Percentiles rank a stretch among this genome's conserved stretches.
These are phyloP conservation scores for Phytophthora citricola DNA, from an alignment of 352 stramenopile species.

Conservation along the genomic window DNA sequence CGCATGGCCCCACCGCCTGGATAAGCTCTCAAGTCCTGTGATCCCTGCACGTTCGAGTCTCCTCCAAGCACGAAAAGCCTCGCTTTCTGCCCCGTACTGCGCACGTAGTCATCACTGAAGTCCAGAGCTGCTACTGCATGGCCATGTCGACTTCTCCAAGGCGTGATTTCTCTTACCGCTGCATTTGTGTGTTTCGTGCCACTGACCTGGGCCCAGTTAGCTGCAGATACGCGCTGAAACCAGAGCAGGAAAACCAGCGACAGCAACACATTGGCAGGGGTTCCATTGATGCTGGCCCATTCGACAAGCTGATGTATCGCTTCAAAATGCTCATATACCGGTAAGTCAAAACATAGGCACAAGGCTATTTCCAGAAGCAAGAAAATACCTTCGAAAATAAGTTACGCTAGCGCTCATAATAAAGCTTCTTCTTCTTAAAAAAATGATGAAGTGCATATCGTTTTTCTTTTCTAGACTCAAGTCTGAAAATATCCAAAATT, in stretches of 20 bases:
- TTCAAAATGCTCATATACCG: too few species aligned
- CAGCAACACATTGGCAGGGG: conserved; percentile 1
- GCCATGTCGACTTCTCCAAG: conserved; percentile 70
- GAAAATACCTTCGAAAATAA: too few species aligned
- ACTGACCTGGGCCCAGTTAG: conserved; percentile 82
- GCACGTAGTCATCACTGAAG: conserved; percentile 57
- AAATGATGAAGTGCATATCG: too few species aligned
- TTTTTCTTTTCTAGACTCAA: too few species aligned
- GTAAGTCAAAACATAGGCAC: too few species aligned
- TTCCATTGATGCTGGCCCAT: conserved; percentile 20
- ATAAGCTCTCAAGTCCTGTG: conserved; percentile 76
- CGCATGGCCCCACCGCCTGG: conserved; percentile 63
- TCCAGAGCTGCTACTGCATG: conserved; percentile 68
- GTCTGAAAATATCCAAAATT: too few species aligned
- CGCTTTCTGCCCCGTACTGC: conserved; percentile 50
- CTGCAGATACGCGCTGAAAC: conserved; percentile 4
- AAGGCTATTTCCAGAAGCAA: too few species aligned
- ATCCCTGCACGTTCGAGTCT: conserved; percentile 71
- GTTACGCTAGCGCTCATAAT: too few species aligned
- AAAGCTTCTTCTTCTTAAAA: too few species aligned
- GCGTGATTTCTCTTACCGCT: conserved; percentile 53
- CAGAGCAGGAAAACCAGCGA: conserved; percentile 8
- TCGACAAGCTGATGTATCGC: conserved; percentile 1
- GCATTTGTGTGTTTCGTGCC: conserved; percentile 65
- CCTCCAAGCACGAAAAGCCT: conserved; percentile 77